Base-by-base conservation (phyloP, 169 alveolate species). In the Babesia bovis region DNA sequence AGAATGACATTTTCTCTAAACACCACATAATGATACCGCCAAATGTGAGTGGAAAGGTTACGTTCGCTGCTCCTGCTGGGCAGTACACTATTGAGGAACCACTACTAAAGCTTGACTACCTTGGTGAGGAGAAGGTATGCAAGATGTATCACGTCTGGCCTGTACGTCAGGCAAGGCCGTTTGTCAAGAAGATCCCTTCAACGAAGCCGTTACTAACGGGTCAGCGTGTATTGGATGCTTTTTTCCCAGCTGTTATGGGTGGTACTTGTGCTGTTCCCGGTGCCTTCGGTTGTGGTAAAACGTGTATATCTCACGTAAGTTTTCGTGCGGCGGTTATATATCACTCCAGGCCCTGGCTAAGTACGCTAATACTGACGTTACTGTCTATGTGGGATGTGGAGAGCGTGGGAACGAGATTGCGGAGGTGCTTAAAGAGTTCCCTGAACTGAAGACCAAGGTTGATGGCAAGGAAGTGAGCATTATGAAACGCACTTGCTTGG, bases 361-460 rank as follows among this genome's bases (percentile, higher is more conserved):
- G 91, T 96, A 96, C 77, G 94, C 98, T 56, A 97, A 97, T 91
- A 94, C 98, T 59, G 97, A 97, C 71, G 96, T 95, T 66, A 94
- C 97, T 50, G 92, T 96, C 53, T 96, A 98, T 90, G 99, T 98
- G 67, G 99, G 99, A 5, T 98, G 99, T 85, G 99, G 99, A 50
- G 99, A 98, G 85, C 94, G 99, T 83, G 99, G 99, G 38, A 98
- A 98, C 85, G 99, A 98, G 76, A 98, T 98, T 98, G 99, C 99
- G 30, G 99, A 98, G 88, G 99, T 98, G 66, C 94, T 97, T 19
- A 90, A 93, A 38, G 99, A 98, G 63, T 98, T 98, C 95, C 99
- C 99, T 10, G 98, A 96, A 88, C 95, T 98, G 61, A 91, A 95
- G 32, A 97, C 98, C 44, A 65, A 81, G 57, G 91, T 94, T 36